Base-by-base conservation (phyloP, 2,329 filamentous ascomycete genomes). In the Chaetomiaceae sp. region DNA sequence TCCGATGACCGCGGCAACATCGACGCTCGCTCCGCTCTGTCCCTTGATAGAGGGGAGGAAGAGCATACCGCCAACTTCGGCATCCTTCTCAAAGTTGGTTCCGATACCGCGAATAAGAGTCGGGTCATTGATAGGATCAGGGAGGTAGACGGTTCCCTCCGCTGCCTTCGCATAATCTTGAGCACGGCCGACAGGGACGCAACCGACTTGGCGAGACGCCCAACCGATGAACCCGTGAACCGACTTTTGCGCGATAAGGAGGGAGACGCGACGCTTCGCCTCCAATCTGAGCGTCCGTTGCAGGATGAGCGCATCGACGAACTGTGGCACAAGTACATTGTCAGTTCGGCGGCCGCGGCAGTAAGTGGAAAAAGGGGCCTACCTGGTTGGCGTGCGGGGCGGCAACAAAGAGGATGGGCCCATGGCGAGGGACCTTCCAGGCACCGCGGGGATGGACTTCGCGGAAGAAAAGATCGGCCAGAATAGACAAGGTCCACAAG, bases 361-460 rank as follows among this genome's bases (percentile, higher is more conserved):
- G 19, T 3, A n/a, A 33, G 12, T 9, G 13, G 17, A 13, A 38
- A n/a, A n/a, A n/a, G n/a, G 16, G 39, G 38, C 76, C 54, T 71
- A 89, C 86, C 80, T 93, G 89, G 68, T 99, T 99, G 54, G 92
- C 92, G 75, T 99, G 93, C 59, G 93, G 93, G 48, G 92, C 93
- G 39, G 91, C 93, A 60, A 99, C 93, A 64, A 99, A 93, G 53
- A 99, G 88, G 56, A 99, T 82, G 1, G 93, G 91, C 0, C 91
- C 93, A 56, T 82, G 80, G 63, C 86, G 83, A 39, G 93, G 93
- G 39, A 99, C 87, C 69, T 91, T 92, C 90, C 93, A 99, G 56
- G 91, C 89, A 60, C 90, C 90, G 58, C 93, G 82, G 12, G 93
- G 93, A 66, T 97, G 91, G 14, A 99, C 89, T 71, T 99, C 93